A percentile compares a stretch with the other conserved stretches of the same genome.
Evolutionary conservation across 2,329 filamentous ascomycete genomes (phyloP).

Genomic region (Xylariaceae sp.): DNA sequence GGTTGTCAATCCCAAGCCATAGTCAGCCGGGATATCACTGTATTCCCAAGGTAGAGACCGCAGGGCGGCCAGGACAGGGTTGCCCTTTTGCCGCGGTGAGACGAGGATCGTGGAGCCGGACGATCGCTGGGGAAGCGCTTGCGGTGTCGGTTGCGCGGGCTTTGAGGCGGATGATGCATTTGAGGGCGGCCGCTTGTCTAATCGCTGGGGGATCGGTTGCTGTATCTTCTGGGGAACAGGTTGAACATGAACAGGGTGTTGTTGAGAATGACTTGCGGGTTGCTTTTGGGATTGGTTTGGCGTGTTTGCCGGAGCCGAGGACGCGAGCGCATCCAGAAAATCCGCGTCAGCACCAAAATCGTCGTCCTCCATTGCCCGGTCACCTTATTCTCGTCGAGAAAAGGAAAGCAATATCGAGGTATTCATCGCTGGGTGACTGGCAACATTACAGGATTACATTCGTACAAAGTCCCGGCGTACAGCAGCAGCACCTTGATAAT

Average conservation of each 20-base stretch:
- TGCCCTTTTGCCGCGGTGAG: slow-evolving; percentile 89
- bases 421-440: not conserved
- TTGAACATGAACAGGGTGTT: slow-evolving; percentile 36
- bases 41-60: slow-evolving; percentile 90
- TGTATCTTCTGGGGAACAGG: slow-evolving; percentile 42
- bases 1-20: slow-evolving; percentile 79
- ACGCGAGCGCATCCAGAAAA: slow-evolving; percentile 37
- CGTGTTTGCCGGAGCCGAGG: slow-evolving; percentile 24
- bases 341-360: slow-evolving; percentile 45
- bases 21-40: slow-evolving; percentile 93
- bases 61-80: slow-evolving; percentile 81
- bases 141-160: slow-evolving; percentile 82
- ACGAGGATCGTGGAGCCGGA: slow-evolving; percentile 78
- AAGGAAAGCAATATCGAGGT: not conserved
- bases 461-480: too few species aligned
- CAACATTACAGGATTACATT: too few species aligned
- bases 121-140: slow-evolving; percentile 65
- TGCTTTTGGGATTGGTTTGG: slow-evolving; percentile 25
- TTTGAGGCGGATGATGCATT: slow-evolving; percentile 41
- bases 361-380: slow-evolving; percentile 39
- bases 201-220: slow-evolving; percentile 50
- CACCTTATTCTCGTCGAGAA: not conserved
- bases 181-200: slow-evolving; percentile 48
- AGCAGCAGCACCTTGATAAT: too few species aligned
- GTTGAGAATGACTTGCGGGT: slow-evolving; percentile 33